Base-by-base conservation (phyloP, 2,329 filamentous ascomycete species). In the Epichloe typhina region DNA sequence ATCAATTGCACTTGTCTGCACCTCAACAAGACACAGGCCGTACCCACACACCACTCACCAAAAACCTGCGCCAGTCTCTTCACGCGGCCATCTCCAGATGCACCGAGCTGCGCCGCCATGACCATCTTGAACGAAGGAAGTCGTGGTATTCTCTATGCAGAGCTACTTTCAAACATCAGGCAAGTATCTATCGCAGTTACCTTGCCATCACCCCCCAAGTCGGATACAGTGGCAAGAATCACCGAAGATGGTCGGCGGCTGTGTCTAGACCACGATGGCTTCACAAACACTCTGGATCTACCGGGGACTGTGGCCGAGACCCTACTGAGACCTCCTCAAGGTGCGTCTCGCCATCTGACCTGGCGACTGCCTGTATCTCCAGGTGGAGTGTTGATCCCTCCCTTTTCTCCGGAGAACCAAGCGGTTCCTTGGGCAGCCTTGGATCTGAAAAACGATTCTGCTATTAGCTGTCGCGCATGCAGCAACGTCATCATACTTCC, bases 161-260 rank as follows among this genome's bases (percentile, higher is more conserved):
- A 86, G 65, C 71, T 84, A 1, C 72, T 85, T 3, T 69, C 74
- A 31, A 83, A 84, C 53, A 82, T 86, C 56, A 72, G 76, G 41
- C 80, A 83, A 60, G 70, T 85, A 39, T 82, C 80, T 4, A 66
- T 84, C 21, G 75, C 72, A 47, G 77, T 72, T 6, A 70, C 72
- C 3, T 65, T 83, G 1, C 66, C 70, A 3, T 69, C 72, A 12
- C 64, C 69, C 4, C 64, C 64, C 44, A 67, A 71, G 48, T 52
- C 64, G 23, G 65, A 65, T n/a, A 79, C 74, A 19, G 61, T 58
- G 44, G 70, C 69, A 26, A 64, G 64, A 13, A 55, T 82, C 40
- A 66, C 72, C 12, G 59, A 69, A 37, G 66, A 74, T 53, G 73
- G 77, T 46, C 59, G 57, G 17, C 65, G 63, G 38, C 62, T 84